Conservation (phyloP, 805 yeast genomes). For the Brettanomyces naardenensis region DNA sequence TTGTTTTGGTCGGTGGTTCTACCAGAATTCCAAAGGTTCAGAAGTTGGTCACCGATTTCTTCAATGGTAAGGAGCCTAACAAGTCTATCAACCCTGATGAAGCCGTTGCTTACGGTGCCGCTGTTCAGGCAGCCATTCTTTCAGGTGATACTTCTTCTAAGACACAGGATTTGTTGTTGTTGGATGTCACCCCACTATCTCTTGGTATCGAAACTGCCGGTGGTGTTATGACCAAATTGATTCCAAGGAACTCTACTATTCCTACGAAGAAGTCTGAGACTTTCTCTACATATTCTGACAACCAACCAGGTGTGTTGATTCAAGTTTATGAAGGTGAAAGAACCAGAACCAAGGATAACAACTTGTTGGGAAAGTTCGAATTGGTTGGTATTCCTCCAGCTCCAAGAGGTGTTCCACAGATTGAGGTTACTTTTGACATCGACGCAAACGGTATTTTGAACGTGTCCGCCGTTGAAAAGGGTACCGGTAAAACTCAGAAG, state of each 20-base stretch:
- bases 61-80: conserved; percentile 96
- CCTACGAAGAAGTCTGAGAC: conserved; percentile 97
- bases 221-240: conserved; percentile 97
- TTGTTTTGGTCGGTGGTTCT: conserved; percentile 95
- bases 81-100: conserved; percentile 96
- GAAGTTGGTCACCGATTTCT: conserved; percentile 90
- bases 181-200: conserved; percentile 96
- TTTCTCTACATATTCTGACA: conserved; percentile 94
- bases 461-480: conserved; percentile 95
- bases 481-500: conserved; percentile 96
- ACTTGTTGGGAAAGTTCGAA: conserved; percentile 94
- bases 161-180: conserved; percentile 85
- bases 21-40: conserved; percentile 97
- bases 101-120: conserved; percentile 99
- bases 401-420: conserved; percentile 98
- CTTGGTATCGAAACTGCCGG: conserved; percentile 98
- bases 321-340: conserved; percentile 99
- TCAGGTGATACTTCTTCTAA: conserved; percentile 93
- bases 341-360: conserved; percentile 92
- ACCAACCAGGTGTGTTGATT: conserved; percentile 97
- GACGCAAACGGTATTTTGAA: conserved; percentile 97
- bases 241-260: conserved; percentile 96
- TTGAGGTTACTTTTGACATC: conserved; percentile 93
- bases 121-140: conserved; percentile 95
- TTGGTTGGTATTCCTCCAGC: conserved; percentile 96